Evolutionary conservation across 2,329 filamentous ascomycete genomes (phyloP).

Genomic region (Domatiomyces catenatus): DNA sequence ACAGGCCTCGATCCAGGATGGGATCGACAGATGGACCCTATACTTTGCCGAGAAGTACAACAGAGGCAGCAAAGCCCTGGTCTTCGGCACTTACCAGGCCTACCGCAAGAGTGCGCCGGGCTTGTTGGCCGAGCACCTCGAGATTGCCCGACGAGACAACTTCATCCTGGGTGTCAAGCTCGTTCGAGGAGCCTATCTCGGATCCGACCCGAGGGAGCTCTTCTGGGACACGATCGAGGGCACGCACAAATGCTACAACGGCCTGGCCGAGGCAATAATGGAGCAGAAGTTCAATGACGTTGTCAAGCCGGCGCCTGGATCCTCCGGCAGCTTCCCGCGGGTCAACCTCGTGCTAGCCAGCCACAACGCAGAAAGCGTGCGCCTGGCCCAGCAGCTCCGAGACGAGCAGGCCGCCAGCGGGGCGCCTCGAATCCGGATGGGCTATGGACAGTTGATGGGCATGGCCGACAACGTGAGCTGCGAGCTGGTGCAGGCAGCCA

Average conservation of each 20-base stretch:
- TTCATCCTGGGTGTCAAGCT: slow-evolving; percentile 61
- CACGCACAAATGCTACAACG: slow-evolving; percentile 59
- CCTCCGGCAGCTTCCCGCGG: slow-evolving; percentile 35
- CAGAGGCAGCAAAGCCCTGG: slow-evolving; percentile 45
- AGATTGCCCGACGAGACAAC: slow-evolving; percentile 39
- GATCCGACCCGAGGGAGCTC: slow-evolving; percentile 51
- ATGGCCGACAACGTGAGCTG: slow-evolving; percentile 49
- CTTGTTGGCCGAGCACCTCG: slow-evolving; percentile 45
- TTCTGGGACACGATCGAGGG: slow-evolving; percentile 58
- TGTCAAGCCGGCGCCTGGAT: slow-evolving; percentile 32
- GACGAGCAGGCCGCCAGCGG: slow-evolving; percentile 28
- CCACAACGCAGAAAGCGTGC: slow-evolving; percentile 63
- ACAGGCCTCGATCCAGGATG: slow-evolving; percentile 60
- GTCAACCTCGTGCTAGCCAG: slow-evolving; percentile 60
- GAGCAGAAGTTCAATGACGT: slow-evolving; percentile 44
- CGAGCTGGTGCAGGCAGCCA: slow-evolving; percentile 33
- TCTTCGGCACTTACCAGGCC: slow-evolving; percentile 70
- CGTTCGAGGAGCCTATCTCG: slow-evolving; percentile 60
- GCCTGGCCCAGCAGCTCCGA: slow-evolving; percentile 35
- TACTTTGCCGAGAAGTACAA: slow-evolving; percentile 67
- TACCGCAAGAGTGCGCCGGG: slow-evolving; percentile 52
- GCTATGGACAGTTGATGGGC: slow-evolving; percentile 43
- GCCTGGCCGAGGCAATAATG: slow-evolving; percentile 52
- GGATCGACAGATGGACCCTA: slow-evolving; percentile 68
- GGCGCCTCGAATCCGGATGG: slow-evolving; percentile 32